Base-by-base conservation (phyloP, 2,329 filamentous ascomycete species). In the Cercospora canescens region DNA sequence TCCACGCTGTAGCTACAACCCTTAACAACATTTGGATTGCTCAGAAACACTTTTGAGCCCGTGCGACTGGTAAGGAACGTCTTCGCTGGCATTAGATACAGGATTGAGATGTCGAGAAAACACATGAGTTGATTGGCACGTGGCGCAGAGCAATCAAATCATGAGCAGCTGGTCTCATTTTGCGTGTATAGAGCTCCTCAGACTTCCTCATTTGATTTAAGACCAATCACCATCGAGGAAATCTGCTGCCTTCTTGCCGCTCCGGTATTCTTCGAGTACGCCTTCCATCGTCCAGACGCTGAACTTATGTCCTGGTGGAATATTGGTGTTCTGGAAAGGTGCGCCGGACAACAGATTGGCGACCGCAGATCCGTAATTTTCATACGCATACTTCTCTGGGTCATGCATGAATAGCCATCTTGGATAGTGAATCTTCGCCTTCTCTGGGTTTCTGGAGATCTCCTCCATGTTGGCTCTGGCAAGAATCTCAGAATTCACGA, bases 381-480 rank as follows among this genome's bases (percentile, higher is more conserved):
- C 66, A 30, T 69, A 68, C 8, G 69, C 67, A 37, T 71, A 69
- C n/a, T 32, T 64, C 54, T 73, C 71, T 6, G 70, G 70, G 48
- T 72, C 69, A 60, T 73, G 71, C 21, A 37, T 37, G 34, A 35
- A 16, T 16, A 83, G 79, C 81, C 81, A 83, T 66, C 79, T 80
- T 3, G 81, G 81, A 2, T 80, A 77, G 70, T 81, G 81, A 37
- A 80, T 80, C 18, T 79, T 78, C 14, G 80, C 81, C 7, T 78
- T 75, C 41, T 79, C 77, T 0, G 80, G 81, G 67, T 82, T 79
- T 1, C 81, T 73, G 71, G 81, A 80, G 64, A 83, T 81, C 67
- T 82, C 82, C 64, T 79, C 77, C 81, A 81, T 83, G 70, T 83
- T 79, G 11, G 81, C 83, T 63, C 81, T 79, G 71, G 83, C 81